Evolutionary conservation across 371 early-diverging fungal genomes (phyloP), one percentile per base, ranked within the genome.

Genomic region (Syncephalastrum monosporum): DNA sequence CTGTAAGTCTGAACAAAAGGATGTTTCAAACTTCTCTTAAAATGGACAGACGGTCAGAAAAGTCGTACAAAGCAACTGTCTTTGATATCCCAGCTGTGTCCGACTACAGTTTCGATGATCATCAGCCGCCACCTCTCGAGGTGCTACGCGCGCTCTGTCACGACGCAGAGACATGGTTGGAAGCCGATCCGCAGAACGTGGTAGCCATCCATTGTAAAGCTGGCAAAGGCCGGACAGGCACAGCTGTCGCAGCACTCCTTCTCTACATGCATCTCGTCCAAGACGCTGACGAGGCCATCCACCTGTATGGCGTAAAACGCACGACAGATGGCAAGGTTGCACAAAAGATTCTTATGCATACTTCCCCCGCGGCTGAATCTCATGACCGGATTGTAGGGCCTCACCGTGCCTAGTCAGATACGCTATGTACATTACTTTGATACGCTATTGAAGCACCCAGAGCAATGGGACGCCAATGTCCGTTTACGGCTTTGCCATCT

Each of bases 121-220:
- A 90, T 64, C 79, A 83, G 42, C 80, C 88, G 2, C 90, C 90
- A 3, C 82, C 86, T 3, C 78, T 90, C 51, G 56, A 71, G 10
- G 45, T 79, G 1, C 61, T 90, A 42, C 62, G 72, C 29, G 61
- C 71, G 0, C 82, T 90, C 45, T 85, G 87, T 44, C 57, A 68
- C 45, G 88, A 87, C 56, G 86, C 87, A 3, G 63, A 71, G 2
- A 59, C 62, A 16, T 91, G 86, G 85, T 54, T 90, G 5, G 54
- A 70, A 8, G 51, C 49, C 12, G 69, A 71, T 13, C 12, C 59
- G 3, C 50, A 65, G 3, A 82, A 88, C 48, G 79, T 87, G 8
- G 87, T 85, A 0, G 89, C 79, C 1, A 69, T 91, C 5, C 91
- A 91, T 60, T 91, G 91, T 59, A 90, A 90, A 59, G 91, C 91